A percentile compares a stretch with the other conserved stretches of the same genome.
These are phyloP conservation scores for Syzygium aqueum DNA, from an alignment of 345 rosid species.

Conservation along the genomic window DNA sequence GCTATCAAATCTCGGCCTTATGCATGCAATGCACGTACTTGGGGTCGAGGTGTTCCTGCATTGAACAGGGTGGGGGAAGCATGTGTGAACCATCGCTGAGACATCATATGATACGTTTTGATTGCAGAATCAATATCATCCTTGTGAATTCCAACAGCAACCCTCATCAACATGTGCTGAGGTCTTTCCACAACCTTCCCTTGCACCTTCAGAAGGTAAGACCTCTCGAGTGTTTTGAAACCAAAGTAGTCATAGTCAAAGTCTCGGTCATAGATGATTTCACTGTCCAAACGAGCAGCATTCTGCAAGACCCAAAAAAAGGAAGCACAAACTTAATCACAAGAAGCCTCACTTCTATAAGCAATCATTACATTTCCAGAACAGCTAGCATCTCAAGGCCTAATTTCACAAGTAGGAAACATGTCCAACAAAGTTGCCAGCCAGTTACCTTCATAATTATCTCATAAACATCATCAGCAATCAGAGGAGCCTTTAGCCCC, in stretches of 20 bases:
- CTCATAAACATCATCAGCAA: conserved; percentile 88
- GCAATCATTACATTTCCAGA: not conserved
- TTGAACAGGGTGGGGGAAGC: conserved; percentile 94
- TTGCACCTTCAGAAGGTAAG: conserved; percentile 79
- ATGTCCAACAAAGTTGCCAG: not conserved
- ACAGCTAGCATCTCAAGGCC: not conserved
- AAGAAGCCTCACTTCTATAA: not conserved
- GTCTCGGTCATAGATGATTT: conserved; percentile 84
- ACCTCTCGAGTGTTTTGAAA: conserved; percentile 87
- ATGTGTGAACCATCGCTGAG: conserved; percentile 95
- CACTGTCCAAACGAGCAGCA: conserved; percentile 77
- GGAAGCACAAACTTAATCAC: not conserved
- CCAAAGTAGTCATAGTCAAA: conserved; percentile 94
- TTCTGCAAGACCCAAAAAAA: conserved; percentile 28
- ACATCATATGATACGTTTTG: conserved; percentile 83
- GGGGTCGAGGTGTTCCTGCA: conserved; percentile 90
- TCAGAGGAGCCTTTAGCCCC: conserved; percentile 65
- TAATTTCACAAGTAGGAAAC: not conserved
- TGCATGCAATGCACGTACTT: conserved; percentile 21
- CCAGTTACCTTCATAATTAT: conserved; percentile 68
- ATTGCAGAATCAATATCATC: conserved; percentile 65
- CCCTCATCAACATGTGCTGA: conserved; percentile 96
- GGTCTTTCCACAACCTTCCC: conserved; percentile 86
- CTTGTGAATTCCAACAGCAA: conserved; percentile 80
- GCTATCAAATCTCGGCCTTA: not conserved